Conservation (phyloP, 768 basidiomycete genomes). For the Hericium alpestre region DNA sequence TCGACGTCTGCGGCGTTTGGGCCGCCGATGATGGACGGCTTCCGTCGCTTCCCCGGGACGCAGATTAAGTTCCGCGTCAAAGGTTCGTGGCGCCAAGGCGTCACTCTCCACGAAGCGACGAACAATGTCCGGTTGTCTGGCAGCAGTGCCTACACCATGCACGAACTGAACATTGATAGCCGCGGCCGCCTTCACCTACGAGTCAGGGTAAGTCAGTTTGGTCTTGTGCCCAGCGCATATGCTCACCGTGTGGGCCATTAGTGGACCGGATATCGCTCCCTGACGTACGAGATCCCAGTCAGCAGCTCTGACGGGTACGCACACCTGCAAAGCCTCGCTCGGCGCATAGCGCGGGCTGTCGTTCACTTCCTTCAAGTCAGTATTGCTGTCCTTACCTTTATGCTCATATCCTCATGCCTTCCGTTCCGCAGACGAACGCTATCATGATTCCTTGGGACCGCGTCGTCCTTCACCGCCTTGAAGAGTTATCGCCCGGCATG, state of each 20-base stretch:
- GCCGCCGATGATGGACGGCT: not conserved
- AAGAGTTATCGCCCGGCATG: constrained; percentile 6
- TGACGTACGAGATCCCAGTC: constrained; percentile 10
- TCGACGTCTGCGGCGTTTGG: constrained; percentile 7
- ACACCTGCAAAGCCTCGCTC: constrained; percentile 9
- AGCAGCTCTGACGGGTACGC: constrained; percentile 6
- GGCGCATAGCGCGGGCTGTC: constrained; percentile 11
- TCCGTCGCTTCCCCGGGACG: constrained; percentile 1
- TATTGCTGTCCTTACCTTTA: not conserved
- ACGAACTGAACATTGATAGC: constrained; percentile 6
- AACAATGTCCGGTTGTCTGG: constrained; percentile 5
- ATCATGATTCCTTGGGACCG: constrained; percentile 13
- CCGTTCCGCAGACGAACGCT: constrained; percentile 2
- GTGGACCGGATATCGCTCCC: constrained; percentile 12
- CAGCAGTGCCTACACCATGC: constrained; percentile 2
- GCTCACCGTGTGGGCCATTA: not conserved
- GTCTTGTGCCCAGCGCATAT: not conserved
- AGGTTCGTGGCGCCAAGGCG: constrained; percentile 5
- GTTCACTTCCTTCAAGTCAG: constrained; percentile 12
- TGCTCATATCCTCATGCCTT: not conserved
- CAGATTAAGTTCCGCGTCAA: constrained; percentile 9
- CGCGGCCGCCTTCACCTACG: constrained; percentile 7
- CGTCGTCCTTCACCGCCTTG: constrained; percentile 11
- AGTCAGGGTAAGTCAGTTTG: constrained; percentile 7
- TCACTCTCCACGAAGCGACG: constrained; percentile 7